phyloP scores from a whole-genome alignment of 1,284 basidiomycete genomes.

The Malassezia slooffiae region DNA sequence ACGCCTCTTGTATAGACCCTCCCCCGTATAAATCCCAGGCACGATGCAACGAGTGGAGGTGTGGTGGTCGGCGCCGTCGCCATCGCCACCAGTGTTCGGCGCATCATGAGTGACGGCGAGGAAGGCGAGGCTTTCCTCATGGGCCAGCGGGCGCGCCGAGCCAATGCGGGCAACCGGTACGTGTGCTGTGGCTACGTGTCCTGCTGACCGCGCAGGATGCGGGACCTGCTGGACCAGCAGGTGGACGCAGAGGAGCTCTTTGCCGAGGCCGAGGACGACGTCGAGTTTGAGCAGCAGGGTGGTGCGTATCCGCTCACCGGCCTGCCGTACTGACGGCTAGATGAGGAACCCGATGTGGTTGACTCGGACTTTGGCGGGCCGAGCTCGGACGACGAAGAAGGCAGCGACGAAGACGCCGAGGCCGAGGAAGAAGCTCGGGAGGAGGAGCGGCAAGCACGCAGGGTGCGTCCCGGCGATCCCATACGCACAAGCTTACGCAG shows the following conservation, averaged over 20 bases:
- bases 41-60: too few relatives aligned
- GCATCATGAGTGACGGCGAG: too few relatives aligned
- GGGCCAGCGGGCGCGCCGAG: conserved; percentile 7
- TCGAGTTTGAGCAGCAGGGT: conserved; percentile 28
- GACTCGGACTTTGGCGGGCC: conserved; percentile 40
- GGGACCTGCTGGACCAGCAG: conserved; percentile 36
- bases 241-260: conserved; percentile 37
- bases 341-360: conserved; percentile 30
- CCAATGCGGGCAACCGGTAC: conserved; percentile 14
- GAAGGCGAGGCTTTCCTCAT: neutral
- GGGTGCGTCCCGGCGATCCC: neutral
- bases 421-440: conserved; percentile 23
- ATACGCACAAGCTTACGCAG: neutral
- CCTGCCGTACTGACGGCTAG: too few relatives aligned
- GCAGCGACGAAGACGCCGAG: conserved; percentile 15
- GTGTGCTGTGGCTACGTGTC: neutral
- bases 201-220: conserved; percentile 15
- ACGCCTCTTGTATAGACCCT: too few relatives aligned
- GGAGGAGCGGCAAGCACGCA: conserved; percentile 13
- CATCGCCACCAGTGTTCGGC: too few relatives aligned
- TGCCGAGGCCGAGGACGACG: conserved; percentile 35
- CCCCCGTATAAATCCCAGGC: too few relatives aligned
- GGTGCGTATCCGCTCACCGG: conserved; percentile 6
- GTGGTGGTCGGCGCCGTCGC: too few relatives aligned
- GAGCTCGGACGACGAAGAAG: conserved; percentile 28